These are phyloP conservation scores for Porphyrellus cyaneotinctus DNA, from an alignment of 768 basidiomycete species.

Conservation along the genomic window DNA sequence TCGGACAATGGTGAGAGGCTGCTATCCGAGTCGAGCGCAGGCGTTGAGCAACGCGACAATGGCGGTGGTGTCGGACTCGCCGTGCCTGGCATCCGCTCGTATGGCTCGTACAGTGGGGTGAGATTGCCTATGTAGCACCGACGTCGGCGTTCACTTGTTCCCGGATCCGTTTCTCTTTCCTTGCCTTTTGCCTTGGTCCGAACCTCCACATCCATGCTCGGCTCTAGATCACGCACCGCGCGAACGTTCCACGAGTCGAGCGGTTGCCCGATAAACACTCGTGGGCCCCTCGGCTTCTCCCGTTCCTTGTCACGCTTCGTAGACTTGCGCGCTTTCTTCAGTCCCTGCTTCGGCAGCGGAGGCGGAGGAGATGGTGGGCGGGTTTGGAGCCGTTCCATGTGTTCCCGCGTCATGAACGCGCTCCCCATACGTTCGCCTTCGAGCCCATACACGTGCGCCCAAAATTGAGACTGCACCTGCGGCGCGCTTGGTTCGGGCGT, in stretches of 20 bases:
- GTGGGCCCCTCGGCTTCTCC: slow-evolving; percentile 4
- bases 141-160: not conserved
- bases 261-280: slow-evolving; percentile 26
- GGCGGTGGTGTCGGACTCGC: not conserved
- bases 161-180: not conserved
- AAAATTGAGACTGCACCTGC: slow-evolving; percentile 18
- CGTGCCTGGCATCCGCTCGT: slow-evolving; percentile 16
- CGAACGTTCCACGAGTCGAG: slow-evolving; percentile 23
- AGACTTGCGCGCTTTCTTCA: not conserved
- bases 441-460: slow-evolving; percentile 33
- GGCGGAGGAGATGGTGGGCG: not conserved
- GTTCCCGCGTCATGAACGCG: slow-evolving; percentile 21
- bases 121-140: slow-evolving; percentile 22
- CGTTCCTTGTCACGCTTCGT: not conserved
- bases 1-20: slow-evolving; percentile 10
- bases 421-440: slow-evolving; percentile 27
- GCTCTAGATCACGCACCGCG: slow-evolving; percentile 21
- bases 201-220: slow-evolving; percentile 2
- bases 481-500: slow-evolving; percentile 1
- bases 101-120: slow-evolving; percentile 17
- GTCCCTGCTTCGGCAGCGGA: not conserved
- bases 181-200: not conserved
- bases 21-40: slow-evolving; percentile 10
- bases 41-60: slow-evolving; percentile 12
- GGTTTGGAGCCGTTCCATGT: not conserved